Evolutionary conservation across 768 basidiomycete genomes (phyloP).

Genomic region (Suillus clintonianus): DNA sequence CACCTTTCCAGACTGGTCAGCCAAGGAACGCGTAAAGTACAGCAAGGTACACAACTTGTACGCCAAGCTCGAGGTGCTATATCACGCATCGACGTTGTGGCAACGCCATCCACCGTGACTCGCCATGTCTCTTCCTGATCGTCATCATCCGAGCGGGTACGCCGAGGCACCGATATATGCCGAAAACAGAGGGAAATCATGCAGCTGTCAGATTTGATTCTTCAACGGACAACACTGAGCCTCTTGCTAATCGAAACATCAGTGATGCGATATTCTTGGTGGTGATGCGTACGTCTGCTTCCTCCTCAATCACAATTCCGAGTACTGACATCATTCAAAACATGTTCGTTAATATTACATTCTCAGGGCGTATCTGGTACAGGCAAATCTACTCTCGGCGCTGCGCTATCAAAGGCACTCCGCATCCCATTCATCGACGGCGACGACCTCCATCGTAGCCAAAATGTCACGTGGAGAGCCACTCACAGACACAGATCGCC

Average conservation of each 20-base stretch:
- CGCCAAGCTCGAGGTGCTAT: background rate
- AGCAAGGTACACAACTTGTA: background rate
- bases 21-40: background rate
- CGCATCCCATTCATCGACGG: constrained; percentile 84
- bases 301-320: background rate
- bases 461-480: constrained; percentile 85
- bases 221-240: too few species aligned
- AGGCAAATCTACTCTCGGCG: constrained; percentile 72
- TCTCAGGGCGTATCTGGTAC: constrained; percentile 71
- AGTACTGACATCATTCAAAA: background rate
- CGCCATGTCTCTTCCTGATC: background rate
- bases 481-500: constrained; percentile 78
- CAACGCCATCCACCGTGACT: background rate
- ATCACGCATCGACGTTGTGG: background rate
- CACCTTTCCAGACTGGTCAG: background rate
- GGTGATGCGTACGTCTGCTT: constrained; percentile 56
- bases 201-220: background rate
- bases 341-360: background rate
- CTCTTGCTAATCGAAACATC: constrained; percentile 1
- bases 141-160: background rate
- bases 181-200: background rate
- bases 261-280: constrained; percentile 38
- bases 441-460: constrained; percentile 82
- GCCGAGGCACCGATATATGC: background rate
- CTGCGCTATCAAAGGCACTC: constrained; percentile 58